These are phyloP conservation scores for Yamadazyma dendronema DNA, from an alignment of 1,139 yeast species.

Conservation along the genomic window DNA sequence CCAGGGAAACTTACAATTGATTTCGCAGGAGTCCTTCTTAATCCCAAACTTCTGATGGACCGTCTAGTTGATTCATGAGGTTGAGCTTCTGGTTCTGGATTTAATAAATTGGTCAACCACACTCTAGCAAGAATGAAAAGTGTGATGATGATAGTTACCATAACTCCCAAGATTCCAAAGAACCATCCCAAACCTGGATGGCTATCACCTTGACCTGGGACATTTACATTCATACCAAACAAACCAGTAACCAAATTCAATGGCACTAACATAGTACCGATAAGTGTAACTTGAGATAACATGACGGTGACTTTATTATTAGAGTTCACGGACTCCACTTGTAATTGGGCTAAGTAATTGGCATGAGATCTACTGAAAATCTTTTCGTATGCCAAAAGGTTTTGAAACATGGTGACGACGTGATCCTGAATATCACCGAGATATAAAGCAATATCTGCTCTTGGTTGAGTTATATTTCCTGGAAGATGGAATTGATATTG, in stretches of 20 bases:
- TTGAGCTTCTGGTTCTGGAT: slow-evolving; percentile 15
- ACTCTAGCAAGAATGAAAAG: slow-evolving; percentile 32
- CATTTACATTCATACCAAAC: slow-evolving; percentile 92
- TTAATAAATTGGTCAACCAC: slow-evolving; percentile 32
- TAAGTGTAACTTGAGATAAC: slow-evolving; percentile 81
- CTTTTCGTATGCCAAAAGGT: slow-evolving; percentile 84
- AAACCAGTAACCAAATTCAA: slow-evolving; percentile 87
- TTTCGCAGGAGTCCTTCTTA: slow-evolving; percentile 38
- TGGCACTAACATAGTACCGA: slow-evolving; percentile 91
- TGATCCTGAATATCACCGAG: slow-evolving; percentile 98
- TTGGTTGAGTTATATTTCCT: slow-evolving; percentile 53
- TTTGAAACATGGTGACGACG: slow-evolving; percentile 93
- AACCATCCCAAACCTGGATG: slow-evolving; percentile 25
- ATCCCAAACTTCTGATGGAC: slow-evolving; percentile 46
- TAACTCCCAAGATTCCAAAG: slow-evolving; percentile 38
- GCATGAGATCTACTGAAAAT: slow-evolving; percentile 89
- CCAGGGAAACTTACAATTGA: slow-evolving; percentile 44
- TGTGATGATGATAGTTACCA: slow-evolving; percentile 30
- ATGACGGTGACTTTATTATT: slow-evolving; percentile 83
- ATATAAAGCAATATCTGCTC: slow-evolving; percentile 83
- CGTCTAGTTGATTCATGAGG: slow-evolving; percentile 23
- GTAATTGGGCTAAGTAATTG: slow-evolving; percentile 89
- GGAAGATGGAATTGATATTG: slow-evolving; percentile 18
- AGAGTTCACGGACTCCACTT: slow-evolving; percentile 85
- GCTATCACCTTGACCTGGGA: slow-evolving; percentile 64